These are phyloP conservation scores for Corinectria fuckeliana DNA, from an alignment of 2,329 filamentous ascomycete genomes.

Conservation along the genomic window DNA sequence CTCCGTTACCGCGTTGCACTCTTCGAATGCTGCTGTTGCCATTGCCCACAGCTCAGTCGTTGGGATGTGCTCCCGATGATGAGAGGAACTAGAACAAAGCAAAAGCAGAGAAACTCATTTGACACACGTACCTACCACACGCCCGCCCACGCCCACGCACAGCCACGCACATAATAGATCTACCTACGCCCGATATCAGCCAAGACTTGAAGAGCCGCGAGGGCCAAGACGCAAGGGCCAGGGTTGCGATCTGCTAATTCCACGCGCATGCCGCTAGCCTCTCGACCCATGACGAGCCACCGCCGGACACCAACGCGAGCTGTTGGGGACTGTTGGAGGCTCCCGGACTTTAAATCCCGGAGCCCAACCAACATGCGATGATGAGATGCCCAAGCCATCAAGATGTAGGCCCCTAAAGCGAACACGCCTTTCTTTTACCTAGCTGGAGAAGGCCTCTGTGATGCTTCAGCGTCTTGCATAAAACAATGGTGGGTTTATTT, in stretches of 20 bases:
- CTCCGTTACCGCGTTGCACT: slow-evolving; percentile 14
- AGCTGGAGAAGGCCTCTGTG: neutral
- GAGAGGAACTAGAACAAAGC: neutral
- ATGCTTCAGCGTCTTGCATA: neutral
- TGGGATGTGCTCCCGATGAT: neutral
- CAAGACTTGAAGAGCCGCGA: slow-evolving; percentile 35
- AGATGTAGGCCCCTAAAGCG: neutral
- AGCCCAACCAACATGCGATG: neutral
- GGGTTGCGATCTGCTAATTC: slow-evolving; percentile 30
- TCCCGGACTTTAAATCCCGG: slow-evolving; percentile 30
- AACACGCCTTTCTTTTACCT: neutral
- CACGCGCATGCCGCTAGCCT: slow-evolving; percentile 22
- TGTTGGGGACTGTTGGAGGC: slow-evolving; percentile 9
- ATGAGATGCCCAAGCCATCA: neutral
- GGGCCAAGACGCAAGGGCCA: slow-evolving; percentile 16
- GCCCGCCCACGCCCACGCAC: neutral
- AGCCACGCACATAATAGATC: slow-evolving; percentile 19
- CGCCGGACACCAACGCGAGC: slow-evolving; percentile 1
- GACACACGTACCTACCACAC: neutral
- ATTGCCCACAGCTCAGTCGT: slow-evolving; percentile 8
- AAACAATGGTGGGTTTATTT: neutral
- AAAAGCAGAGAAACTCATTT: neutral
- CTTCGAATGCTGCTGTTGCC: slow-evolving; percentile 15
- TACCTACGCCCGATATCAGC: slow-evolving; percentile 22
- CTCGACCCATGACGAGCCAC: slow-evolving; percentile 16